These are phyloP conservation scores for Hamigera avellanea DNA, from an alignment of 495 filamentous ascomycete genomes.

Conservation along the genomic window DNA sequence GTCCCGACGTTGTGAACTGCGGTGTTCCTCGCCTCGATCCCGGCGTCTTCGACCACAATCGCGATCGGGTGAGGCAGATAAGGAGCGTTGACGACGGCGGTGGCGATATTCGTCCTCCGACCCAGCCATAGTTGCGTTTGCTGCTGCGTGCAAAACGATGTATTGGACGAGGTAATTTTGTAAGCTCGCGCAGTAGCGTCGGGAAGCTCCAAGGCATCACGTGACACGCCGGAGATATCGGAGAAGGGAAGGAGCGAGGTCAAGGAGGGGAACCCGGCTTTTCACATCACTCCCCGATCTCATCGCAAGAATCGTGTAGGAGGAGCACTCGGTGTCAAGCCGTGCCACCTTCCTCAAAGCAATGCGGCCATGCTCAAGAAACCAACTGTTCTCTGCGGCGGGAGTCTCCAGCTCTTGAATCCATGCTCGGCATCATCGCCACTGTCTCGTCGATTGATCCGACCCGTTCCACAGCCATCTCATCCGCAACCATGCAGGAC, in stretches of 20 bases:
- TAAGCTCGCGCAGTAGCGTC: too few relatives aligned
- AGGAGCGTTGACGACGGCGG: conserved; percentile 11
- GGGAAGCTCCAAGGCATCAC: conserved; percentile 10
- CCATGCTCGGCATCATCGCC: conserved; percentile 8
- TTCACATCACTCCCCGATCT: too few relatives aligned
- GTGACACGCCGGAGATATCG: conserved; percentile 9
- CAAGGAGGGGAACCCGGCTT: too few relatives aligned
- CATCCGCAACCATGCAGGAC: conserved; percentile 5
- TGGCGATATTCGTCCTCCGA: conserved; percentile 10
- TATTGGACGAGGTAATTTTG: background rate
- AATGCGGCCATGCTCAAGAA: conserved; percentile 34
- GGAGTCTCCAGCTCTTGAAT: conserved; percentile 20
- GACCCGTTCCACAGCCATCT: background rate
- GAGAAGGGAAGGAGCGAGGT: too few relatives aligned
- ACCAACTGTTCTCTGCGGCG: conserved; percentile 10
- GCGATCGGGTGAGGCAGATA: conserved; percentile 10
- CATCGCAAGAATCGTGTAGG: conserved; percentile 1
- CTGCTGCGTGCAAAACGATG: background rate
- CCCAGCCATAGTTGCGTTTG: conserved; percentile 11
- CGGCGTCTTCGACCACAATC: conserved; percentile 17
- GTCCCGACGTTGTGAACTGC: conserved; percentile 21
- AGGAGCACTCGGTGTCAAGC: conserved; percentile 3
- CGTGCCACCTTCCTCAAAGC: conserved; percentile 14
- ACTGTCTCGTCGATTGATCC: conserved; percentile 2
- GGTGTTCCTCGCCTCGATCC: conserved; percentile 12